Percentiles rank a stretch among this genome's conserved stretches.
phyloP scores from a whole-genome alignment of 768 basidiomycete species.

The Termitomyces sp. region DNA sequence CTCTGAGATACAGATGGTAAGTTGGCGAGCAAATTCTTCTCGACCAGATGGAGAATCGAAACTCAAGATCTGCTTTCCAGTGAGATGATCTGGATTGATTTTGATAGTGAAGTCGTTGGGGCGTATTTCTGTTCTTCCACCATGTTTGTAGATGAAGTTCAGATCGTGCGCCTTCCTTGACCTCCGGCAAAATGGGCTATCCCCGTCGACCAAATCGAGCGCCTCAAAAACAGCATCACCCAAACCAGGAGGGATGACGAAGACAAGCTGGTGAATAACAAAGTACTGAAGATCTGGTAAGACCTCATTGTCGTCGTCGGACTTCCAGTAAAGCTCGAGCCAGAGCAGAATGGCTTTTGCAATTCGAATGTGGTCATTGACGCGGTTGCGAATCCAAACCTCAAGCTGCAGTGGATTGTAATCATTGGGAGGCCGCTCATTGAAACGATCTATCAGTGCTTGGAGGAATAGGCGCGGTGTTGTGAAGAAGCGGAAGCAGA shows the following conservation, averaged over 20 bases:
- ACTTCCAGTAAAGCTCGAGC: slow-evolving; percentile 66
- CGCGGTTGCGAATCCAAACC: slow-evolving; percentile 33
- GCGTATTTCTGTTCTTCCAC: background rate
- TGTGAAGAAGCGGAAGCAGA: slow-evolving; percentile 68
- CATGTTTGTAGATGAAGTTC: slow-evolving; percentile 4
- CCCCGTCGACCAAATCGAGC: slow-evolving; percentile 18
- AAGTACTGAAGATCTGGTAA: slow-evolving; percentile 23
- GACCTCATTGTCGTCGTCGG: slow-evolving; percentile 40
- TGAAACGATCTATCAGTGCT: slow-evolving; percentile 40
- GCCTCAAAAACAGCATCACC: slow-evolving; percentile 21
- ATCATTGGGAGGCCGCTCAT: slow-evolving; percentile 24
- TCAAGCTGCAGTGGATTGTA: slow-evolving; percentile 26
- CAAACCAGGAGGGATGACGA: slow-evolving; percentile 22
- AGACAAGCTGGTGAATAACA: slow-evolving; percentile 16
- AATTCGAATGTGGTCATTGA: slow-evolving; percentile 51
- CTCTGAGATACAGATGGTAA: slow-evolving; percentile 32
- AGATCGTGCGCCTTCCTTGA: slow-evolving; percentile 12
- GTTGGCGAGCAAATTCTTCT: slow-evolving; percentile 39
- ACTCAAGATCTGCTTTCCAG: slow-evolving; percentile 19
- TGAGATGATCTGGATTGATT: slow-evolving; percentile 19
- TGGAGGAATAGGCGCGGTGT: slow-evolving; percentile 39
- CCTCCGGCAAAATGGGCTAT: slow-evolving; percentile 8
- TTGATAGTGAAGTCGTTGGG: background rate
- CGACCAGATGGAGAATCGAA: slow-evolving; percentile 31
- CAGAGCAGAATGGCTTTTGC: slow-evolving; percentile 60